Evolutionary conservation across 2,329 filamentous ascomycete species (phyloP).

Genomic region (Aspergillus ochraceoroseus): DNA sequence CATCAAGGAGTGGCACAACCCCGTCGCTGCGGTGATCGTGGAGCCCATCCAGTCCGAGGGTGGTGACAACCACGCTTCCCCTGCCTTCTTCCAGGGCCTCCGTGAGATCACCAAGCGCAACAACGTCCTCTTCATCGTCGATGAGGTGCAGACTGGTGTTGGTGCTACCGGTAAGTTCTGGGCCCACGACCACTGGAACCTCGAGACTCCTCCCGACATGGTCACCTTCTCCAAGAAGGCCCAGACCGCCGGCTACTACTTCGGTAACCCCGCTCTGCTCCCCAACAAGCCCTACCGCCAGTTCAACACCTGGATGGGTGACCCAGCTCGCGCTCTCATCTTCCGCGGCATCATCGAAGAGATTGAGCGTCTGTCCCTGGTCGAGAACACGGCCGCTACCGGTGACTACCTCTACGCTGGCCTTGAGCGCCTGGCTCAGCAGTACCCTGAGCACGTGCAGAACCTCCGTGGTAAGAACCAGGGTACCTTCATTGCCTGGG

Average conservation of each 20-base stretch:
- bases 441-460: constrained; percentile 71
- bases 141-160: constrained; percentile 90
- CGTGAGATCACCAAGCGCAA: constrained; percentile 65
- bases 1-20: constrained; percentile 71
- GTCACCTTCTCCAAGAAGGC: constrained; percentile 96
- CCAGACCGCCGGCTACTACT: constrained; percentile 91
- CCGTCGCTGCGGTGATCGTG: constrained; percentile 74
- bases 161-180: constrained; percentile 93
- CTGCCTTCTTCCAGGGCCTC: constrained; percentile 79
- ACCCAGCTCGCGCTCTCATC: constrained; percentile 75
- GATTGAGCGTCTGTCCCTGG: constrained; percentile 70
- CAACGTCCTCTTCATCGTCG: constrained; percentile 78
- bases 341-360: constrained; percentile 83
- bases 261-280: constrained; percentile 68
- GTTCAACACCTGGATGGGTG: constrained; percentile 98
- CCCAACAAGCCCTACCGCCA: constrained; percentile 93
- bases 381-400: constrained; percentile 69
- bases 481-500: constrained; percentile 91
- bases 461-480: constrained; percentile 83
- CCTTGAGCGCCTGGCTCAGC: constrained; percentile 61
- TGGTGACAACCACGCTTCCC: constrained; percentile 88
- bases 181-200: constrained; percentile 93
- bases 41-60: constrained; percentile 93
- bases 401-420: constrained; percentile 73
- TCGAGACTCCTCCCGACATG: constrained; percentile 76